These are phyloP conservation scores for Populus hybrid DNA, from an alignment of 441 rosid genomes.

Conservation along the genomic window DNA sequence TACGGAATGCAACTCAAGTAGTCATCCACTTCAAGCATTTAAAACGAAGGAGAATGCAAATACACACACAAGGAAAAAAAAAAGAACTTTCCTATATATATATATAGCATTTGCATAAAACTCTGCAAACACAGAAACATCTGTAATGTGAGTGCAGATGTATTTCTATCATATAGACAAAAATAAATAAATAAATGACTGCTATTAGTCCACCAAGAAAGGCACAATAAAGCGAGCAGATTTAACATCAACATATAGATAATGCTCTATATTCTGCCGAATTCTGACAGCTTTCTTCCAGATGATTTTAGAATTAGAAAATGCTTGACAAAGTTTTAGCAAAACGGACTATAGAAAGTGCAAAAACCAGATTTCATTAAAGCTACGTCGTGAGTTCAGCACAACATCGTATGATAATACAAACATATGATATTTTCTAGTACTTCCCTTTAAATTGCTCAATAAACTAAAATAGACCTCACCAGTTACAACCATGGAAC, in stretches of 20 bases:
- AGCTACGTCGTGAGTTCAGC: neutral
- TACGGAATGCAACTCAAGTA: neutral
- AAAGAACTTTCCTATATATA: too few relatives aligned
- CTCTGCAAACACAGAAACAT: too few relatives aligned
- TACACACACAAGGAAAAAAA: too few relatives aligned
- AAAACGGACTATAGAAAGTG: neutral
- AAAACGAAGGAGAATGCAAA: neutral
- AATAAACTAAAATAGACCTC: constrained; percentile 16
- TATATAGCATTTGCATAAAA: too few relatives aligned
- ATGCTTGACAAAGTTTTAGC: neutral
- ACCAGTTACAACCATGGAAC: constrained; percentile 12
- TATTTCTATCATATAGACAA: too few relatives aligned
- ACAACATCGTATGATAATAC: constrained; percentile 2
- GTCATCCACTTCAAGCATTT: neutral
- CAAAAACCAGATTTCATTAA: constrained; percentile 2
- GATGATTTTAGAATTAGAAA: neutral
- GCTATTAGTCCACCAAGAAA: neutral
- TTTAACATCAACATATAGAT: neutral
- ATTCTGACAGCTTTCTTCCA: neutral
- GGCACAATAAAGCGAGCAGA: neutral
- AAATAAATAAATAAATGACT: too few relatives aligned
- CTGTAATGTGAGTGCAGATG: too few relatives aligned
- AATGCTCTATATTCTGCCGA: neutral
- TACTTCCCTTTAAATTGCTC: constrained; percentile 1
- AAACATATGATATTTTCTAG: neutral